Percentiles rank a stretch among this genome's conserved stretches.
phyloP scores from a whole-genome alignment of 2,329 filamentous ascomycete genomes.

The Blastomyces silverae region DNA sequence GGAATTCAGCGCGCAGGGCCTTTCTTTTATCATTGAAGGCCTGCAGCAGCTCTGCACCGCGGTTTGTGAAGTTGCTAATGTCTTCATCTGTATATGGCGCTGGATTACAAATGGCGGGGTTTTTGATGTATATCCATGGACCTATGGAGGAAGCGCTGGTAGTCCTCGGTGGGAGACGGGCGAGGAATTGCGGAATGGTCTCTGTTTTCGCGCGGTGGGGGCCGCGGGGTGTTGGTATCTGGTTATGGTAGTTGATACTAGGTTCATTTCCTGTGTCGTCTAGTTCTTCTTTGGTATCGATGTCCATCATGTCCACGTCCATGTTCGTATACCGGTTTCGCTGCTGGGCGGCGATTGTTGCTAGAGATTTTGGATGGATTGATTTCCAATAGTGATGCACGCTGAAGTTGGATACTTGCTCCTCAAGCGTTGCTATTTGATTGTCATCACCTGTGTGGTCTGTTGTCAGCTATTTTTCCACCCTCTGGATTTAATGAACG shows the following conservation, averaged over 20 bases:
- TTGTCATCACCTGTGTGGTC: constrained; percentile 49
- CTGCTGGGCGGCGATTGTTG: constrained; percentile 31
- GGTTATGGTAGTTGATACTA: neutral
- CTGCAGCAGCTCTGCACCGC: constrained; percentile 51
- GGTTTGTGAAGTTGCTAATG: constrained; percentile 46
- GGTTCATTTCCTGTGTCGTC: constrained; percentile 3
- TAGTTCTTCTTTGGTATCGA: neutral
- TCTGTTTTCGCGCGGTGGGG: constrained; percentile 55
- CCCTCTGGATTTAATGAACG: neutral
- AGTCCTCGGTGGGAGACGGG: constrained; percentile 60
- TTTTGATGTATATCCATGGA: constrained; percentile 68
- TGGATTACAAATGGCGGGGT: constrained; percentile 45
- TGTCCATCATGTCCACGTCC: neutral
- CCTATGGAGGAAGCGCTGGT: constrained; percentile 45
- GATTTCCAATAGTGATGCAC: constrained; percentile 45
- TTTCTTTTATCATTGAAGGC: constrained; percentile 43
- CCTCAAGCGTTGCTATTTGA: constrained; percentile 44
- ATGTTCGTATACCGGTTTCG: constrained; percentile 13
- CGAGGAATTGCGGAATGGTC: constrained; percentile 57
- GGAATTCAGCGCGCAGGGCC: constrained; percentile 47
- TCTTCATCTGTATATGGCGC: constrained; percentile 36
- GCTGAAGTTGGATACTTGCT: constrained; percentile 49
- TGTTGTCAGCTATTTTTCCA: neutral
- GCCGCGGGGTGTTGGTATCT: neutral
- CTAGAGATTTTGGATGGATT: constrained; percentile 29